Conservation (phyloP, 306 rosid genomes). For the Trifolium subterraneum region DNA sequence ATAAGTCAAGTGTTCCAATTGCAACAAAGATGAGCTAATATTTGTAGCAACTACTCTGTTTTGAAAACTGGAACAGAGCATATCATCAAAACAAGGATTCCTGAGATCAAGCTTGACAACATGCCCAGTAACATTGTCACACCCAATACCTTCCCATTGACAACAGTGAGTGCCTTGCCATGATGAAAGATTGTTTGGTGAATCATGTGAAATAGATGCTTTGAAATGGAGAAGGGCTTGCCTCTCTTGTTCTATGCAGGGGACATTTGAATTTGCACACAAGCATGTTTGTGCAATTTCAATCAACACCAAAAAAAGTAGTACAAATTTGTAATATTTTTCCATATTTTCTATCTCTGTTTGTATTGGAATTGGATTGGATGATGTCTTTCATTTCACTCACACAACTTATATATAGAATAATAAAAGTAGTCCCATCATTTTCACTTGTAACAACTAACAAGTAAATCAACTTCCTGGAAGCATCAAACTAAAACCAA, state of each 20-base stretch:
- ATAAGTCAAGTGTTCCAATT: slow-evolving; percentile 31
- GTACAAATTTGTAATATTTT: neutral
- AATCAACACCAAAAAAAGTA: neutral
- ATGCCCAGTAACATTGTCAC: slow-evolving; percentile 29
- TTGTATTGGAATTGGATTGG: neutral
- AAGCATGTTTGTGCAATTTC: slow-evolving; percentile 1
- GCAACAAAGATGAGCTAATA: slow-evolving; percentile 2
- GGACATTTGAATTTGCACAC: slow-evolving; percentile 21
- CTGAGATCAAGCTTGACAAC: slow-evolving; percentile 37
- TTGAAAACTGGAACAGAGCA: no score
- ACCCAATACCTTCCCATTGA: slow-evolving; percentile 38
- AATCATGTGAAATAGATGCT: neutral
- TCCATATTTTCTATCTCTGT: neutral
- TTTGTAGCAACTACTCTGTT: no score
- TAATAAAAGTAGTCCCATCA: no score
- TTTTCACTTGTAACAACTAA: neutral
- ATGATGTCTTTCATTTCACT: slow-evolving; percentile 10
- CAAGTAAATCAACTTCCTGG: neutral
- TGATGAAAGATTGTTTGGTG: slow-evolving; percentile 29
- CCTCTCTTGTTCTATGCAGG: slow-evolving; percentile 30
- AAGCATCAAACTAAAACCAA: neutral
- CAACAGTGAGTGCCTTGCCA: slow-evolving; percentile 35
- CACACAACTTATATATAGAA: neutral
- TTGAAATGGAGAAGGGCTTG: slow-evolving; percentile 35
- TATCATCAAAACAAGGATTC: no score